phyloP scores from a whole-genome alignment of 306 rosid species.

The Alnus rubra region DNA sequence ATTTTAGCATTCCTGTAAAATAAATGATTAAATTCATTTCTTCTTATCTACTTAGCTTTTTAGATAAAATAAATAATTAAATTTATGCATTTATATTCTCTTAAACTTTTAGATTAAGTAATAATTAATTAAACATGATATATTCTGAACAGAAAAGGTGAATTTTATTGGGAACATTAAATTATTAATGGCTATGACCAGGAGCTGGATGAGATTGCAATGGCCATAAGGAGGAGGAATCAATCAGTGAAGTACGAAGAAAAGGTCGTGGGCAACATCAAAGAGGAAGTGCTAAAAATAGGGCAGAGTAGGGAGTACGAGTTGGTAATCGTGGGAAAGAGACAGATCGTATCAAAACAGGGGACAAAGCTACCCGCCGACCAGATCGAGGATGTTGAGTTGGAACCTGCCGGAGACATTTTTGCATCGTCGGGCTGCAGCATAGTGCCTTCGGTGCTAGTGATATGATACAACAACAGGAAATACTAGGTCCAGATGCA shows the following conservation, averaged over 20 bases:
- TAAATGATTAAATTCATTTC: too few relatives aligned
- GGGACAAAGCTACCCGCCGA: slow-evolving; percentile 7
- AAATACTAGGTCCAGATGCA: slow-evolving; percentile 4
- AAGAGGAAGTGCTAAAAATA: slow-evolving; percentile 29
- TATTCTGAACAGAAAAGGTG: too few relatives aligned
- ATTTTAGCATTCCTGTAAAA: too few relatives aligned
- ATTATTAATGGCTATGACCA: background rate
- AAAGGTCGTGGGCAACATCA: slow-evolving; percentile 21
- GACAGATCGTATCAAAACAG: slow-evolving; percentile 10
- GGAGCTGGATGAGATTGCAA: slow-evolving; percentile 38
- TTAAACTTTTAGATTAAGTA: too few relatives aligned
- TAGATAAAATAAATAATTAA: too few relatives aligned
- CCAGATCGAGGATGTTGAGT: slow-evolving; percentile 27
- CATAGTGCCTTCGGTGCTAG: slow-evolving; percentile 31
- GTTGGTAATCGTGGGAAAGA: slow-evolving; percentile 41
- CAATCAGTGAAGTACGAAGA: slow-evolving; percentile 30
- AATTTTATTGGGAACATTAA: too few relatives aligned
- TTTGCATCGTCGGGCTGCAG: slow-evolving; percentile 22
- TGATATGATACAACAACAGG: slow-evolving; percentile 28
- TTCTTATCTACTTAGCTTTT: too few relatives aligned
- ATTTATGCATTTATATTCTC: too few relatives aligned
- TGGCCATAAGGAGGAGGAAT: slow-evolving; percentile 22
- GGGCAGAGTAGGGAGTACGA: slow-evolving; percentile 28
- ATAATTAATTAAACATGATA: too few relatives aligned
- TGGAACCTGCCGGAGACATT: slow-evolving; percentile 39